These are phyloP conservation scores for Aaosphaeria pasadenensis DNA, from an alignment of 2,329 filamentous ascomycete species.

Conservation along the genomic window DNA sequence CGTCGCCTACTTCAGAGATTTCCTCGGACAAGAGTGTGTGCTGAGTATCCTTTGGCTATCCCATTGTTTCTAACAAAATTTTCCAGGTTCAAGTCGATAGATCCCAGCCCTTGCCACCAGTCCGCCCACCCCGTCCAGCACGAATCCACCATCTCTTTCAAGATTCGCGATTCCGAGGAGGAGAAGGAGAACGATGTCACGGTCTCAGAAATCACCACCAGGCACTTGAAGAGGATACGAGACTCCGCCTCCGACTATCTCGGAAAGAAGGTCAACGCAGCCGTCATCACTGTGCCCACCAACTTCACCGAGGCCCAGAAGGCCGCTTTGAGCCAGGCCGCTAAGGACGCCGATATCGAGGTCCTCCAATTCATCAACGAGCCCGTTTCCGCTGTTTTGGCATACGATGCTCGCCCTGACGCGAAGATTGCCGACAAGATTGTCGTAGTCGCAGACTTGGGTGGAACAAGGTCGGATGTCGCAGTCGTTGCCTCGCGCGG, in stretches of 20 bases:
- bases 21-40: conserved; percentile 83
- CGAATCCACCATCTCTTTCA: conserved; percentile 72
- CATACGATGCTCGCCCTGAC: conserved; percentile 84
- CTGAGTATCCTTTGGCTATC: neutral
- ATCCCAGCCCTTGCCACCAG: conserved; percentile 90
- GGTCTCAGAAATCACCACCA: conserved; percentile 77
- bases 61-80: too few species aligned
- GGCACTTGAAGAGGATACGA: conserved; percentile 79
- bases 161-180: conserved; percentile 68
- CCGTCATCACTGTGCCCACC: conserved; percentile 89
- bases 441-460: conserved; percentile 86
- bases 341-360: conserved; percentile 78
- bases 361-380: conserved; percentile 91
- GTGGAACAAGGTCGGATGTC: conserved; percentile 88
- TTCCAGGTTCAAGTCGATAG: conserved; percentile 81
- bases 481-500: conserved; percentile 86
- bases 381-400: conserved; percentile 81
- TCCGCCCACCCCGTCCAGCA: conserved; percentile 83
- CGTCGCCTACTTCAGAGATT: conserved; percentile 93
- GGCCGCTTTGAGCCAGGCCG: conserved; percentile 72
- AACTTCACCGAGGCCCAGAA: conserved; percentile 89
- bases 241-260: conserved; percentile 86
- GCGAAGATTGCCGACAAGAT: conserved; percentile 77
- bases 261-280: conserved; percentile 90
- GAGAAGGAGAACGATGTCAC: conserved; percentile 62